phyloP scores from a whole-genome alignment of 2,329 filamentous ascomycete genomes.

The Cladosporium sp. region DNA sequence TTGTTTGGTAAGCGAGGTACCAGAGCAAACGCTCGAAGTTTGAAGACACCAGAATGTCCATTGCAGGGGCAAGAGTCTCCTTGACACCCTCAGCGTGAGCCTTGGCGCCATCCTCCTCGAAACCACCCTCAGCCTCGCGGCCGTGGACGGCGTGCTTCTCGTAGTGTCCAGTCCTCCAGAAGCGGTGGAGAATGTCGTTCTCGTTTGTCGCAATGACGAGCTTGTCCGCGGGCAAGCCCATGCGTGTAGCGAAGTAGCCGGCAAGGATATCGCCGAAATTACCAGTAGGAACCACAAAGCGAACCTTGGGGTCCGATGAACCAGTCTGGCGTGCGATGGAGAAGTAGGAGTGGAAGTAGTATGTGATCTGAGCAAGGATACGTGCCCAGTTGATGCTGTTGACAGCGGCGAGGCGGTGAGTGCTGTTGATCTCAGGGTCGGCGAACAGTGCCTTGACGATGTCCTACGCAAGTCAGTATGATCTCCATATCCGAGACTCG shows the following conservation, averaged over 20 bases:
- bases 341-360: slow-evolving; percentile 97
- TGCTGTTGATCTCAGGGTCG: slow-evolving; percentile 78
- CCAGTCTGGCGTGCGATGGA: slow-evolving; percentile 62
- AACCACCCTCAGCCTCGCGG: slow-evolving; percentile 55
- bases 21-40: slow-evolving; percentile 96
- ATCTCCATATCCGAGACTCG: not conserved
- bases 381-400: slow-evolving; percentile 97
- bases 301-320: slow-evolving; percentile 68
- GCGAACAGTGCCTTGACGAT: slow-evolving; percentile 92
- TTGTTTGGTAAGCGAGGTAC: slow-evolving; percentile 81
- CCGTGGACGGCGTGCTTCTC: slow-evolving; percentile 74
- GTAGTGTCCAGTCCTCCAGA: slow-evolving; percentile 88
- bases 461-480: slow-evolving; percentile 53
- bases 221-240: slow-evolving; percentile 86
- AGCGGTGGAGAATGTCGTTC: slow-evolving; percentile 94
- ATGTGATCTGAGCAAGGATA: slow-evolving; percentile 94
- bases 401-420: slow-evolving; percentile 83
- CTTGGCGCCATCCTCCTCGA: slow-evolving; percentile 58
- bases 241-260: slow-evolving; percentile 86
- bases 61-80: slow-evolving; percentile 89
- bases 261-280: slow-evolving; percentile 96
- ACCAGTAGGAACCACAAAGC: slow-evolving; percentile 89
- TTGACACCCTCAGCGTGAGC: slow-evolving; percentile 73
- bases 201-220: slow-evolving; percentile 93
- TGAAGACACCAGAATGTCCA: slow-evolving; percentile 95